Evolutionary conservation across 2,329 filamentous ascomycete genomes (phyloP), one percentile per base, ranked within the genome.

Genomic region (Venturia aucupariae): DNA sequence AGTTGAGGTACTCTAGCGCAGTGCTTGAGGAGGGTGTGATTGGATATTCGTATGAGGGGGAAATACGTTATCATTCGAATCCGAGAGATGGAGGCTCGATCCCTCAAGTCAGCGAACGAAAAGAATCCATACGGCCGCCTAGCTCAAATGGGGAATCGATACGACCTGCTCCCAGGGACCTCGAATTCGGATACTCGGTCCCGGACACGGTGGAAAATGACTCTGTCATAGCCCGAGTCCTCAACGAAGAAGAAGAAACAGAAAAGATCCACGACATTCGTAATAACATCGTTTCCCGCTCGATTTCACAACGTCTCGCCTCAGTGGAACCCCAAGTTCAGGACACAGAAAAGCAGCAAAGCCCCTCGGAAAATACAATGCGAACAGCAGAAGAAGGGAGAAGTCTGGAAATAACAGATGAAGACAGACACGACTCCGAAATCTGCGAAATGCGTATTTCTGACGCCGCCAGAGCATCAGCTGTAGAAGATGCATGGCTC

Each of bases 1-100:
- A 57, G 51, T 35, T 30, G 19, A 57, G 51, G 22, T 57, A 57
- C 13, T 35, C 65, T 66, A 72, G 44, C 71, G 76, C 66, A 63
- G 66, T 5, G 70, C 60, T 55, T 39, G 64, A 65, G 30, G 27
- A 39, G n/a, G 64, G 51, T 19, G 64, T 48, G 39, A 38, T 42
- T 57, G 42, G 32, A 46, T 35, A 41, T 19, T 48, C 32, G 24
- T 59, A 59, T n/a, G 30, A 59, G 10, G 32, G 35, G 6, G 48
- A 39, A 7, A 41, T 39, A 27, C 15, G 15, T 15, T 30, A 38
- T n/a, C 39, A 48, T 46, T 63, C 61, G 7, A 54, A 48, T 48
- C 57, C 61, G 10, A 54, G 39, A 15, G n/a, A 57, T 1, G 30
- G 30, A n/a, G 46, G 35, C 61, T 48, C 46, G 17, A n/a, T 32